Conservation (phyloP, 805 yeast species). For the Torulaspora maleeae region DNA sequence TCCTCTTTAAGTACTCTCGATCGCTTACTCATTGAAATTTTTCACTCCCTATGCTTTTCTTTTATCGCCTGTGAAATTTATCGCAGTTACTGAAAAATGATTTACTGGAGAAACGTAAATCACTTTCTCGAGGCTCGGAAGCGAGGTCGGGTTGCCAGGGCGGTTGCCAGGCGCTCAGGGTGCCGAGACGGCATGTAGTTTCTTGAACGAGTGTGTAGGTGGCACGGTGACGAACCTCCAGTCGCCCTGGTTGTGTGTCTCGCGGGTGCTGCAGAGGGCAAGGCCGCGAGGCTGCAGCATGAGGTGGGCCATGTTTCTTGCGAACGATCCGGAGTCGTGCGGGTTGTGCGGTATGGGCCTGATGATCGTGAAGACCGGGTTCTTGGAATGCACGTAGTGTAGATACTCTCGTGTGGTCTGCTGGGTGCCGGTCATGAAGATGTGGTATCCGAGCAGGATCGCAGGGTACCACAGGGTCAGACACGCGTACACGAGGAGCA, state of each 20-base stretch:
- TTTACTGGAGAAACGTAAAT: background rate
- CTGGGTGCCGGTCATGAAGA: constrained; percentile 49
- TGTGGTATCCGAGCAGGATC: constrained; percentile 49
- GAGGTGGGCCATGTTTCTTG: constrained; percentile 34
- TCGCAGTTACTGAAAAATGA: background rate
- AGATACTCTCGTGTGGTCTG: constrained; percentile 73
- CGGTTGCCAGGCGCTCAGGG: background rate
- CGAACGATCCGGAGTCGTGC: constrained; percentile 34
- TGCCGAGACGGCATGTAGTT: background rate
- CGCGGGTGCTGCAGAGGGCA: constrained; percentile 34
- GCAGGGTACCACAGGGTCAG: constrained; percentile 52
- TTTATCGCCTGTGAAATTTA: constrained; percentile 2
- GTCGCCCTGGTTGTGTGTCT: constrained; percentile 36
- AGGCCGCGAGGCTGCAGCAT: constrained; percentile 40
- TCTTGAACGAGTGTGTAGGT: constrained; percentile 18
- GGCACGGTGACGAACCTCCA: constrained; percentile 35
- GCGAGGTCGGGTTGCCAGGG: background rate
- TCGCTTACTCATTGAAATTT: background rate
- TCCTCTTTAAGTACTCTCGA: too few relatives aligned
- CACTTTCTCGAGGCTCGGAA: background rate
- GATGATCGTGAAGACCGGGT: constrained; percentile 30
- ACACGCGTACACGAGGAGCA: constrained; percentile 48
- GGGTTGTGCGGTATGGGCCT: constrained; percentile 32
- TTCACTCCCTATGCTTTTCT: constrained; percentile 2
- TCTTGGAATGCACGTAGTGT: constrained; percentile 40